These are phyloP conservation scores for Dipteronia dyeriana DNA, from an alignment of 345 rosid species.

Conservation along the genomic window DNA sequence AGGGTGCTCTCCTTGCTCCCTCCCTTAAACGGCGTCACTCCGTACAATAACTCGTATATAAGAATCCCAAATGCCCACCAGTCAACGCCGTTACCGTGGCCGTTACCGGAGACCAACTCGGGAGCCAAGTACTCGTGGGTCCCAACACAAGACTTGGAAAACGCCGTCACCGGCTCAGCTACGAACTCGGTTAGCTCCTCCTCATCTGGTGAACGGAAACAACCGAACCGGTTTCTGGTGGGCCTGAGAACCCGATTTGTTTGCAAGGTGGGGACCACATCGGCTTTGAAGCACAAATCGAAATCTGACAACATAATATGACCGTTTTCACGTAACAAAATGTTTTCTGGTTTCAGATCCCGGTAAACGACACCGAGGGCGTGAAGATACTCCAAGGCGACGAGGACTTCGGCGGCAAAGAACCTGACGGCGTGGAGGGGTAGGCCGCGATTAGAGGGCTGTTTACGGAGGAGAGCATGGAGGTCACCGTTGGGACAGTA, in stretches of 20 bases:
- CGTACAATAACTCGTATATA: conserved; percentile 65
- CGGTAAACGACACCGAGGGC: conserved; percentile 85
- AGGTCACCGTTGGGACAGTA: conserved; percentile 92
- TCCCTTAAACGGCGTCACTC: conserved; percentile 86
- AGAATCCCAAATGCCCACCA: conserved; percentile 97
- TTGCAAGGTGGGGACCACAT: conserved; percentile 50
- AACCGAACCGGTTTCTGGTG: conserved; percentile 26
- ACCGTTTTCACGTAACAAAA: conserved; percentile 74
- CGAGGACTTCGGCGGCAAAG: conserved; percentile 81
- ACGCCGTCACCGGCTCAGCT: conserved; percentile 67
- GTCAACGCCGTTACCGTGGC: conserved; percentile 90
- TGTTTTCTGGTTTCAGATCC: conserved; percentile 92
- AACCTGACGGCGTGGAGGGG: conserved; percentile 63
- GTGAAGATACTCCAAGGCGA: conserved; percentile 83
- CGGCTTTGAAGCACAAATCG: conserved; percentile 65
- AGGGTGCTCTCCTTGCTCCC: conserved; percentile 67
- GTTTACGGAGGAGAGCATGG: conserved; percentile 72
- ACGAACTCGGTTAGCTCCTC: conserved; percentile 51
- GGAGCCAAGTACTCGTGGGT: conserved; percentile 95
- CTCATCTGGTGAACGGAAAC: conserved; percentile 31
- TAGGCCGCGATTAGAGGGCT: conserved; percentile 55
- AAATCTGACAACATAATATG: conserved; percentile 91
- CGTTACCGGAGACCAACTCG: conserved; percentile 73
- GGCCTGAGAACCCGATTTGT: conserved; percentile 12
- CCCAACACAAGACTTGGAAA: conserved; percentile 77